These are phyloP conservation scores for Euryodendron excelsum DNA, from an alignment of 148 eudicot species.

Conservation along the genomic window DNA sequence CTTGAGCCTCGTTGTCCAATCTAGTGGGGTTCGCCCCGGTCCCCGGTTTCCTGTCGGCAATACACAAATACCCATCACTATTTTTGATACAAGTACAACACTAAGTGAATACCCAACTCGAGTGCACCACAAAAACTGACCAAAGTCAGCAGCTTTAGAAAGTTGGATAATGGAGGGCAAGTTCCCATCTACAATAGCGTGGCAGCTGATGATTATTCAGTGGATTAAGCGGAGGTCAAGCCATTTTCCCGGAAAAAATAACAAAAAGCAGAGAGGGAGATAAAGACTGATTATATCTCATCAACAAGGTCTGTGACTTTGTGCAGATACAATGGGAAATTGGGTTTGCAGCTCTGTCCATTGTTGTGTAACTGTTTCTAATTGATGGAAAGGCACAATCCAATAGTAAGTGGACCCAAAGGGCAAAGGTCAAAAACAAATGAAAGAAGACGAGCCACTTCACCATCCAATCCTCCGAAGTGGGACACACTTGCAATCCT, in stretches of 20 bases:
- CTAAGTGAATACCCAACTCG: neutral
- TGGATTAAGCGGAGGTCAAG: neutral
- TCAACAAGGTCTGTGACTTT: neutral
- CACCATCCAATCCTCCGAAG: neutral
- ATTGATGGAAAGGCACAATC: neutral
- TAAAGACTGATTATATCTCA: neutral
- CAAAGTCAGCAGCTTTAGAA: neutral
- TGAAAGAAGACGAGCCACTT: neutral
- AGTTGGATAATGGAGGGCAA: neutral
- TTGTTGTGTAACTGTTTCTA: neutral
- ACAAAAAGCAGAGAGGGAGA: neutral
- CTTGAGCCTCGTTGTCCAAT: slow-evolving; percentile 83
- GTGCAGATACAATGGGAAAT: neutral
- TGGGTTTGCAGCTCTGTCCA: slow-evolving; percentile 14
- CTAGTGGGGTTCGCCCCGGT: slow-evolving; percentile 88
- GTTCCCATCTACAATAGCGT: neutral
- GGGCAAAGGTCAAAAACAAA: neutral
- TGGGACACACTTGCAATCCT: neutral
- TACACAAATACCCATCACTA: slow-evolving; percentile 10
- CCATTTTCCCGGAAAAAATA: neutral
- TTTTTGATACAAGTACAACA: neutral
- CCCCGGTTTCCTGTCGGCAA: slow-evolving; percentile 76
- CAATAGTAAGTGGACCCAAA: neutral
- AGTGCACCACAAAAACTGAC: neutral
- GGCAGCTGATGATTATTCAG: neutral